Evolutionary conservation across 2,329 filamentous ascomycete genomes (phyloP).

Genomic region (Aspergillus fischeri): DNA sequence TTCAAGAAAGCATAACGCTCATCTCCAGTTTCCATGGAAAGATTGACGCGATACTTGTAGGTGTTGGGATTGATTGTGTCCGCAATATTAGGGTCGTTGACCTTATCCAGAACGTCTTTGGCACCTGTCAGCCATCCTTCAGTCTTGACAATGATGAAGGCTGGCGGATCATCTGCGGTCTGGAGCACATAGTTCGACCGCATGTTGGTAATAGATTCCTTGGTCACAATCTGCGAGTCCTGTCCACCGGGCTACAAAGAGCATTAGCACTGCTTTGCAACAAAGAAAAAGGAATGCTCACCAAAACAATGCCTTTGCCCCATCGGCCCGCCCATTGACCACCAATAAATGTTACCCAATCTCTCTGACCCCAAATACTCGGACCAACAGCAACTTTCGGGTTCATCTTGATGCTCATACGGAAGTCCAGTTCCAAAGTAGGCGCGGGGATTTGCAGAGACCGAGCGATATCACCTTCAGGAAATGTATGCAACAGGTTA

Average conservation of each 20-base stretch:
- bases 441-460: slow-evolving; percentile 46
- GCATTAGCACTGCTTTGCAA: slow-evolving; percentile 10
- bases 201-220: slow-evolving; percentile 45
- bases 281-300: slow-evolving; percentile 24
- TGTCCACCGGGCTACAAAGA: slow-evolving; percentile 44
- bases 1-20: slow-evolving; percentile 48
- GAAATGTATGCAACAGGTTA: slow-evolving; percentile 48
- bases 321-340: slow-evolving; percentile 51
- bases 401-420: slow-evolving; percentile 51
- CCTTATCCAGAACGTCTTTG: slow-evolving; percentile 47
- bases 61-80: slow-evolving; percentile 46
- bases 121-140: slow-evolving; percentile 48
- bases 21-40: slow-evolving; percentile 49
- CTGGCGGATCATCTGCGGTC: slow-evolving; percentile 48
- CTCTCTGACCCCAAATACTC: slow-evolving; percentile 47
- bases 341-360: slow-evolving; percentile 50
- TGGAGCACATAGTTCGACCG: slow-evolving; percentile 47
- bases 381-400: slow-evolving; percentile 46
- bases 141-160: slow-evolving; percentile 46
- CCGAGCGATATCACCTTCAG: slow-evolving; percentile 46
- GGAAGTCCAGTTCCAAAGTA: slow-evolving; percentile 49
- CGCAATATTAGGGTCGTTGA: slow-evolving; percentile 41
- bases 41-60: slow-evolving; percentile 47
- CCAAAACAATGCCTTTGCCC: slow-evolving; percentile 50
- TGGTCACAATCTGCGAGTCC: slow-evolving; percentile 47